These are phyloP conservation scores for Macrotyloma uniflorum DNA, from an alignment of 306 rosid genomes.

Conservation along the genomic window DNA sequence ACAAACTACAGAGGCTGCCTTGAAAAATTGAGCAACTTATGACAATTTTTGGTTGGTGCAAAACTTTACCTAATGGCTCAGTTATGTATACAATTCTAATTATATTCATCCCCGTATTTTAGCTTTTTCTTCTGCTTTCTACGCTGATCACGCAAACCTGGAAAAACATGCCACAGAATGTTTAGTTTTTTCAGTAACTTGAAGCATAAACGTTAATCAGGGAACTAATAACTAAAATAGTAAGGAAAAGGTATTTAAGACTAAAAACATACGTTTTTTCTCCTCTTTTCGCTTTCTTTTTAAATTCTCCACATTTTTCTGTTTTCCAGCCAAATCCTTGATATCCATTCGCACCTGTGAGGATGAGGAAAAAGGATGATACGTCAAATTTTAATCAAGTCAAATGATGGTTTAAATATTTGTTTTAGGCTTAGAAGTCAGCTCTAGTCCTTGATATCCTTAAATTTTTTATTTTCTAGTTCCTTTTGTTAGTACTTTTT, in stretches of 20 bases:
- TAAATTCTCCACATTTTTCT: conserved; percentile 50
- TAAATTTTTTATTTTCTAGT: not conserved
- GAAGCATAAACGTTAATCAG: not conserved
- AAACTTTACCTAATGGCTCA: conserved; percentile 24
- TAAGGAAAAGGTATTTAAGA: not conserved
- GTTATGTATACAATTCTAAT: conserved; percentile 4
- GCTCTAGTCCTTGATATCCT: not conserved
- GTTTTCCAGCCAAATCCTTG: conserved; percentile 57
- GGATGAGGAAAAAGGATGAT: conserved; percentile 5
- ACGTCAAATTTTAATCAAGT: not conserved
- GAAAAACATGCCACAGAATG: conserved; percentile 29
- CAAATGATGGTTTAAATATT: not conserved
- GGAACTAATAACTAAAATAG: not conserved
- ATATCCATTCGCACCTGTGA: conserved; percentile 73
- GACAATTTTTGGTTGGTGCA: conserved; percentile 19
- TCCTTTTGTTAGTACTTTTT: not conserved
- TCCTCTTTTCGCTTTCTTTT: conserved; percentile 81
- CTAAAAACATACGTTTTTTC: conserved; percentile 62
- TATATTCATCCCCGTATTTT: conserved; percentile 44
- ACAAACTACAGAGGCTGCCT: conserved; percentile 23
- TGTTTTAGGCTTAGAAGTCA: not conserved
- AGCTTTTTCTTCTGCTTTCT: conserved; percentile 64
- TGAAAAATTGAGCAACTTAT: not conserved
- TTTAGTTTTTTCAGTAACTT: not conserved
- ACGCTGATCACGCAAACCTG: conserved; percentile 78